Evolutionary conservation across 305 asterid genomes (phyloP).

Genomic region (Fraxinus angustifolia): DNA sequence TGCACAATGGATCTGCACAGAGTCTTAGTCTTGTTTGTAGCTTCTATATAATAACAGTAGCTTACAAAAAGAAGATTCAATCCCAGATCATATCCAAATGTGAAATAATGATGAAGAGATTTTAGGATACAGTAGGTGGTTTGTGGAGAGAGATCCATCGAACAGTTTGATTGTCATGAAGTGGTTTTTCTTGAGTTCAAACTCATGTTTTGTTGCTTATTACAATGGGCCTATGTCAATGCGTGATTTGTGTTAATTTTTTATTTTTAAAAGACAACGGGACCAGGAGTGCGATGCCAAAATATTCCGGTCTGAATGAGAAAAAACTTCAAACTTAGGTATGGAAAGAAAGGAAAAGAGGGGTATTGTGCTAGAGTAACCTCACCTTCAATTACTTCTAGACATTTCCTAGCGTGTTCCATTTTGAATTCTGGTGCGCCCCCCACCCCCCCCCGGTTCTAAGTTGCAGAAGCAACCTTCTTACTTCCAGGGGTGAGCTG

Average conservation of each 20-base stretch:
- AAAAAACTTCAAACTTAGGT: background rate
- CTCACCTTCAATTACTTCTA: background rate
- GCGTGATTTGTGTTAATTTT: background rate
- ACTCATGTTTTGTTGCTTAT: background rate
- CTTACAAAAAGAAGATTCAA: background rate
- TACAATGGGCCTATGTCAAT: background rate
- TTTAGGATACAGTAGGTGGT: background rate
- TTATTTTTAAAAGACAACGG: background rate
- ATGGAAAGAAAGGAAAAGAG: background rate
- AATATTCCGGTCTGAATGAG: background rate
- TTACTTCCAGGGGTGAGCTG: background rate
- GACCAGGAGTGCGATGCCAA: background rate
- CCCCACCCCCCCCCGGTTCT: background rate
- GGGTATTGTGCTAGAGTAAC: background rate
- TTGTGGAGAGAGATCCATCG: background rate
- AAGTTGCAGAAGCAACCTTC: background rate
- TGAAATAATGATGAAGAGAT: background rate
- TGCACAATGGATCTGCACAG: background rate
- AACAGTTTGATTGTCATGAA: background rate
- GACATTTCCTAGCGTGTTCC: background rate
- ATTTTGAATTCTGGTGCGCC: background rate
- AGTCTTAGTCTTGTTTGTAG: background rate
- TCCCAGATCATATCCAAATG: background rate
- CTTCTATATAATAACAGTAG: background rate
- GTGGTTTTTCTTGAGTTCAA: background rate